Conservation (phyloP, 768 basidiomycete species). For the Lyophyllum decastes region DNA sequence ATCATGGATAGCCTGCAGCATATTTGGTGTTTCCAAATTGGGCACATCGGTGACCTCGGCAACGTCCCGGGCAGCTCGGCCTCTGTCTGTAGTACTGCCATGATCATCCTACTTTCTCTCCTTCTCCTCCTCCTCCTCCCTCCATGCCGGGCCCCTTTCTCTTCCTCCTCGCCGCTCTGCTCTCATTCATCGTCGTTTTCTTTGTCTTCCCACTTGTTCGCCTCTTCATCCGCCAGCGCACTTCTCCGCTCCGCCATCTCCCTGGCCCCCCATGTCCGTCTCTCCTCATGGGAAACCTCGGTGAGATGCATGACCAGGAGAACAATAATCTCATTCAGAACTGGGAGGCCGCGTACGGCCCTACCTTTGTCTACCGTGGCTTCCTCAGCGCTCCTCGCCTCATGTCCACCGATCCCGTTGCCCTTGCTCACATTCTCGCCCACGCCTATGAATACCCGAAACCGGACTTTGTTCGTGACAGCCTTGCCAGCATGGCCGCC, state of each 20-base stretch:
- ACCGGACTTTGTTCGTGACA: conserved; percentile 56
- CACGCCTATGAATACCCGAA: conserved; percentile 63
- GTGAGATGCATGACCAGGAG: conserved; percentile 58
- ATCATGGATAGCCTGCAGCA: conserved; percentile 2
- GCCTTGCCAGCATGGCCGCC: conserved; percentile 50
- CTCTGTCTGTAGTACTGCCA: neutral
- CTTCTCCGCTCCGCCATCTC: conserved; percentile 50
- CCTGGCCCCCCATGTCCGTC: conserved; percentile 47
- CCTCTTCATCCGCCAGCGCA: conserved; percentile 44
- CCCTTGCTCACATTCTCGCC: conserved; percentile 58
- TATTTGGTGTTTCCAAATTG: neutral
- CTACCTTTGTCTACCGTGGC: conserved; percentile 53
- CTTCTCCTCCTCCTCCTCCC: conserved; percentile 12
- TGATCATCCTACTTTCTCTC: neutral
- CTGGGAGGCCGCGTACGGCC: conserved; percentile 49
- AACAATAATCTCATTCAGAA: conserved; percentile 47
- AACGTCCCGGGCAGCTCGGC: neutral
- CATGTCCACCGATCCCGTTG: conserved; percentile 59
- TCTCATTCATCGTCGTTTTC: conserved; percentile 19
- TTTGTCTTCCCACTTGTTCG: conserved; percentile 32
- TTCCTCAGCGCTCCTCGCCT: conserved; percentile 55
- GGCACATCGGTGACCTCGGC: neutral
- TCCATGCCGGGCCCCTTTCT: neutral
- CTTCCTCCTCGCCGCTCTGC: conserved; percentile 22
- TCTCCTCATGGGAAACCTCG: conserved; percentile 53